Evolutionary conservation across 257 asterid species (phyloP), one percentile per base, ranked within the genome.

Genomic region (Gardenia jasminoides): DNA sequence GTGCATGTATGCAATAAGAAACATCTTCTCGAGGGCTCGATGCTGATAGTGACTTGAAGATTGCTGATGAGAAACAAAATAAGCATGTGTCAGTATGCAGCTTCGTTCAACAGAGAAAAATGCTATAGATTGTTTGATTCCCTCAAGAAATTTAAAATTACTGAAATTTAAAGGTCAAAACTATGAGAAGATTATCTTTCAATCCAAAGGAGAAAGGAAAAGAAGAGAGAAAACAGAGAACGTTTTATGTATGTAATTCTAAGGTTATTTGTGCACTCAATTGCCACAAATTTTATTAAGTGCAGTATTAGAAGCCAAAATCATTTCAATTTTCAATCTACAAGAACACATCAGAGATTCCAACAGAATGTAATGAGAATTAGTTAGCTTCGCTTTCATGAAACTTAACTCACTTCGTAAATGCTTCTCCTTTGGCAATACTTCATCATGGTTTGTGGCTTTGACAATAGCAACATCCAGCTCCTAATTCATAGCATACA

Each of bases 1-100:
- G 92, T 58, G 92, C 84, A 36, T 84, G 86, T 79, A 93, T 89
- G 88, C 97, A 93, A 70, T 87, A 93, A 72, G 83, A 80, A 80
- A 92, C 97, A 86, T 93, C 97, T 72, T 88, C 92, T 80, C 96
- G 91, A 81, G 96, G 93, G 80, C 92, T 87, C 74, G 94, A 83
- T 72, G 89, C 89, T 78, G 94, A 88, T 65, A 90, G 77, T 66
- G 97, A 92, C 74, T 86, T 86, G 52, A 90, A 91, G 85, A 93
- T 84, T 72, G 79, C 97, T 93, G 90, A 75, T 72, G 54, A 84
- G 64, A 56, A 70, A 78, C 33, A 62, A 79, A 26, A 68, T 24
- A 69, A 43, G 67, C 67, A n/a, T 31, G 56, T 58, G 30, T 54
- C 77, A 66, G 24, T 50, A 41, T 66, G 17, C 20, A 20, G 7